phyloP scores from a whole-genome alignment of 1,139 yeast genomes.

The Suhomyces kunorum region DNA sequence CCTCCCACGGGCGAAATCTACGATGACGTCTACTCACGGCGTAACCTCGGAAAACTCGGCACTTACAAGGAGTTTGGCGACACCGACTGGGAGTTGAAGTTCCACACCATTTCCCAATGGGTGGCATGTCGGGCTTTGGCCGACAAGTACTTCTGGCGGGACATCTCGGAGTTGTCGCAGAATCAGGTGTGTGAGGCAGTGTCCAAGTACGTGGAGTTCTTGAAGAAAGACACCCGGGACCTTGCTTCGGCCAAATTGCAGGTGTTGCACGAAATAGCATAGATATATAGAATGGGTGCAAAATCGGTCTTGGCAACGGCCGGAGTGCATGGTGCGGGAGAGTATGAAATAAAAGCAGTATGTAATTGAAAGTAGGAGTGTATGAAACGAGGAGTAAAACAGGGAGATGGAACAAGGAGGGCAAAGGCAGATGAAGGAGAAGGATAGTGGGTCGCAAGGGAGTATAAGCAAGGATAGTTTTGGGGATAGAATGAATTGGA shows the following conservation, averaged over 20 bases:
- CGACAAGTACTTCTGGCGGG: slow-evolving; percentile 26
- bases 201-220: slow-evolving; percentile 28
- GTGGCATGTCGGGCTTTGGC: slow-evolving; percentile 34
- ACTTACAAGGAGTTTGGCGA: slow-evolving; percentile 19
- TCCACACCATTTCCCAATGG: slow-evolving; percentile 38
- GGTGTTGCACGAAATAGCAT: slow-evolving; percentile 5
- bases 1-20: slow-evolving; percentile 15
- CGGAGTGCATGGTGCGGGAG: too few relatives aligned
- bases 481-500: too few relatives aligned
- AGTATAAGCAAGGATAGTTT: too few relatives aligned
- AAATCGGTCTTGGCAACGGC: too few relatives aligned
- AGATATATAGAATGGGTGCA: slow-evolving; percentile 2
- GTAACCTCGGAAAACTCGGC: slow-evolving; percentile 21
- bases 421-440: too few relatives aligned
- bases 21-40: slow-evolving; percentile 15
- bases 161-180: slow-evolving; percentile 23
- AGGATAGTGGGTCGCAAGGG: too few relatives aligned
- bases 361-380: too few relatives aligned
- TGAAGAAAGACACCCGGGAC: slow-evolving; percentile 24
- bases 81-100: slow-evolving; percentile 37
- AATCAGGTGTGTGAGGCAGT: slow-evolving; percentile 28
- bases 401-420: too few relatives aligned
- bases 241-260: slow-evolving; percentile 5
- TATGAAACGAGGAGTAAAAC: too few relatives aligned
- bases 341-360: too few relatives aligned